Base-by-base conservation (phyloP, 2,329 filamentous ascomycete genomes). In the Hypoxylon sp. region DNA sequence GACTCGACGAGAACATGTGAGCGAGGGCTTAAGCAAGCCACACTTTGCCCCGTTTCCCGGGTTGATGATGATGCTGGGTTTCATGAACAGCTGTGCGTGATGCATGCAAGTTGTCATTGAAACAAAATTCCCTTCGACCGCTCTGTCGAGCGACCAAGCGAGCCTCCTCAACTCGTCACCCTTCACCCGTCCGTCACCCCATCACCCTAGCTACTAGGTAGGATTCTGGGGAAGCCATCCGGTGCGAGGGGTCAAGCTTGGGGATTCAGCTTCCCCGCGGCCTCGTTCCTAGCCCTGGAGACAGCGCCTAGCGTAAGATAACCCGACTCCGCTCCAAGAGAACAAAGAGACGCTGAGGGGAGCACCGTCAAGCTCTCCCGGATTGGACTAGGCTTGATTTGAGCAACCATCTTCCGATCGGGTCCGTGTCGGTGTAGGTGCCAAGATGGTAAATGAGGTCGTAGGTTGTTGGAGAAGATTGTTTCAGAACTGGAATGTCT, bases 11-110 rank as follows among this genome's bases (percentile, higher is more conserved):
- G 13, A 33, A 29, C 45, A 35, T 43, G 31, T 47, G 49, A 63
- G 49, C 55, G 33, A 58, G 48, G 31, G 21, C 26, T 31, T 26
- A 21, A 31, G 47, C 46, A 55, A 55, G 43, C 46, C 45, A 46
- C 45, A 46, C 31, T 27, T 56, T 54, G 61, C 61, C 61, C 61
- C 43, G 55, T 56, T 58, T 63, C 54, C 49, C 48, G 48, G 58
- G 61, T 58, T n/a, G 50, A 15, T 24, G 26, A 41, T 43, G n/a
- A n/a, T n/a, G n/a, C n/a, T 33, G 40, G 48, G 50, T 48, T 46
- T 21, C 42, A 43, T 42, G 33, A 37, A 38, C 20, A 57, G 33
- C 49, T 35, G 46, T 51, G 48, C 21, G 29, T 29, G 31, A 35
- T 26, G 35, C 41, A 53, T 33, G 42, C 21, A 41, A 51, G 46